These are phyloP conservation scores for Monilinia polystroma DNA, from an alignment of 2,329 filamentous ascomycete genomes.

Conservation along the genomic window DNA sequence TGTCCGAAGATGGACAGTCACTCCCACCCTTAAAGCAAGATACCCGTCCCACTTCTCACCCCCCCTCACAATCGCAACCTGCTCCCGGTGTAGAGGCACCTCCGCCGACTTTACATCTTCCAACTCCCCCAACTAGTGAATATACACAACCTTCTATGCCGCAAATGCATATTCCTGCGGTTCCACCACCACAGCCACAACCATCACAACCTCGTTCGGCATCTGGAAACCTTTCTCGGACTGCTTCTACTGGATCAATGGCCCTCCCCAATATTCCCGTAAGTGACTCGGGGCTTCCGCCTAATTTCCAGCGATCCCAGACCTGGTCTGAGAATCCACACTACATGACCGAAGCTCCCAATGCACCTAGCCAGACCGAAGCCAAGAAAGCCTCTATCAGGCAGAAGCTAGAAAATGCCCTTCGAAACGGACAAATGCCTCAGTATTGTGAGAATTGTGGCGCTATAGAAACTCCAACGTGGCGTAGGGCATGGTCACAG, in stretches of 20 bases:
- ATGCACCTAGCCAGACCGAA: constrained; percentile 22
- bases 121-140: constrained; percentile 17
- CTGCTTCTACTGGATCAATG: constrained; percentile 38
- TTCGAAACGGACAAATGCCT: constrained; percentile 80
- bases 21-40: constrained; percentile 31
- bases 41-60: constrained; percentile 23
- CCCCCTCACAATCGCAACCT: constrained; percentile 8
- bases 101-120: constrained; percentile 18
- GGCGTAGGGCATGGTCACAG: constrained; percentile 90
- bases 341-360: constrained; percentile 41
- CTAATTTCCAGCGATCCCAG: constrained; percentile 45
- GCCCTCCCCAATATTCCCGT: constrained; percentile 44
- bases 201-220: constrained; percentile 44
- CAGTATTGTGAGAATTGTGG: constrained; percentile 91
- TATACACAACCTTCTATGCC: constrained; percentile 21
- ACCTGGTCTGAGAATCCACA: constrained; percentile 49
- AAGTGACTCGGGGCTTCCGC: constrained; percentile 53
- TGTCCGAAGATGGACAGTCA: constrained; percentile 38
- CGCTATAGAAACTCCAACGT: constrained; percentile 92
- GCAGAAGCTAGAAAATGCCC: constrained; percentile 59
- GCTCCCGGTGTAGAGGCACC: constrained; percentile 12
- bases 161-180: constrained; percentile 16
- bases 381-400: constrained; percentile 42
- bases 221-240: constrained; percentile 41
- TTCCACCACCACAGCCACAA: constrained; percentile 29